Evolutionary conservation across 345 rosid genomes (phyloP).

Genomic region (Eucalyptus curtisii): DNA sequence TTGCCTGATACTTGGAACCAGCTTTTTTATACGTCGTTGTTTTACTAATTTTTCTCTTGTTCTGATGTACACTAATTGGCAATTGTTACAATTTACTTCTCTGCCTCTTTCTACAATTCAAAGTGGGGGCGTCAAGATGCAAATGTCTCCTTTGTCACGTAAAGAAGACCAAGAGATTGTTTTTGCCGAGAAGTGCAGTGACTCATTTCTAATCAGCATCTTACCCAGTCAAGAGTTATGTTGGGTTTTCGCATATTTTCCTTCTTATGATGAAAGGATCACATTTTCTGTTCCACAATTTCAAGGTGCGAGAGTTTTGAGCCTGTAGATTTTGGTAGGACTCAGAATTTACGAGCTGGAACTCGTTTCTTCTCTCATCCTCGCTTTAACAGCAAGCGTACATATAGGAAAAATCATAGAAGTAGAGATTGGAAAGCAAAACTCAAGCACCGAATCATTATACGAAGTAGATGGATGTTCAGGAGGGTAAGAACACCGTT

Average conservation of each 20-base stretch:
- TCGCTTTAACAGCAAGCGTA: neutral
- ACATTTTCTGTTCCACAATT: neutral
- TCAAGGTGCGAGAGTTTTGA: neutral
- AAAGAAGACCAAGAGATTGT: neutral
- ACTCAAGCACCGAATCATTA: neutral
- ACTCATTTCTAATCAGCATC: neutral
- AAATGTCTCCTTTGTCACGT: neutral
- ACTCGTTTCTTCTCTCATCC: neutral
- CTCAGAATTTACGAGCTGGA: neutral
- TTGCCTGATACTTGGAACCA: slow-evolving; percentile 96
- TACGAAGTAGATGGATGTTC: neutral
- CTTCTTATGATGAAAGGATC: neutral
- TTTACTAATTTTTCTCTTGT: slow-evolving; percentile 14
- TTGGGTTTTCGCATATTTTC: neutral
- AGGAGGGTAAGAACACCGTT: neutral
- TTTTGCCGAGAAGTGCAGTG: neutral
- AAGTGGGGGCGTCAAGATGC: neutral
- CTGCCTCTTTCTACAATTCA: neutral
- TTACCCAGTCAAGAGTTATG: neutral
- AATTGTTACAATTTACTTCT: neutral
- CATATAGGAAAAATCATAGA: neutral
- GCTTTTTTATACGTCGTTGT: slow-evolving; percentile 48
- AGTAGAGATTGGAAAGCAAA: neutral
- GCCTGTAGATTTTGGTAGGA: neutral
- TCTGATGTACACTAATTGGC: neutral